Conservation (phyloP, 192 early-diverging fungal species). For the Bifiguratus adelaidae region DNA sequence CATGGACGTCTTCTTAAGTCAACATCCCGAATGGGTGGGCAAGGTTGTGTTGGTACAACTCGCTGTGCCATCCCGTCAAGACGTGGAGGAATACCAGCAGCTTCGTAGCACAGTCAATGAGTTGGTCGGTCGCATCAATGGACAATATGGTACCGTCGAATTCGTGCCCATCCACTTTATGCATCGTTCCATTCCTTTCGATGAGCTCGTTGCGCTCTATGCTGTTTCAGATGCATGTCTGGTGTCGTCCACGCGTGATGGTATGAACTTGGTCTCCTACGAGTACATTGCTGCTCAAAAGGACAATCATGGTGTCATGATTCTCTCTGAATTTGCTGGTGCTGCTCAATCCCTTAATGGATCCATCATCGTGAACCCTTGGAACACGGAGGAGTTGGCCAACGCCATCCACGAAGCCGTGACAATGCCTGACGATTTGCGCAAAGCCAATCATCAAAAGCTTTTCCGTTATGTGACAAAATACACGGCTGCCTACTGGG, state of each 20-base stretch:
- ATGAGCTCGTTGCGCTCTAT: conserved; percentile 94
- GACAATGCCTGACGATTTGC: conserved; percentile 75
- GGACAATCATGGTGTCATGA: conserved; percentile 89
- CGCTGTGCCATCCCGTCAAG: conserved; percentile 94
- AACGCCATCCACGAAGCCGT: conserved; percentile 86
- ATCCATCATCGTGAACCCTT: conserved; percentile 96
- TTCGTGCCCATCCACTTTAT: conserved; percentile 98
- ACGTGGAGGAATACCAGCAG: conserved; percentile 98
- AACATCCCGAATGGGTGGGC: conserved; percentile 86
- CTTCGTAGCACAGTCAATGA: conserved; percentile 91
- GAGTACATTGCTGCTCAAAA: conserved; percentile 95
- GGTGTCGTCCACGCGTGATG: conserved; percentile 96
- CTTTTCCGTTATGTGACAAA: conserved; percentile 92
- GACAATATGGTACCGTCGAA: conserved; percentile 89
- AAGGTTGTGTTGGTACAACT: conserved; percentile 95
- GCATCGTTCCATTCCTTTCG: conserved; percentile 92
- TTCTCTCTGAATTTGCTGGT: conserved; percentile 97
- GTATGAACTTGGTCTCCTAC: conserved; percentile 98
- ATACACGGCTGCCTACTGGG: conserved; percentile 98
- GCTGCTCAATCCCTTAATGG: conserved; percentile 97
- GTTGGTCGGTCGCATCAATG: conserved; percentile 97
- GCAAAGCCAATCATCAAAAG: conserved; percentile 80
- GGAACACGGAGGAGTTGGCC: conserved; percentile 96
- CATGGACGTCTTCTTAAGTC: conserved; percentile 79
- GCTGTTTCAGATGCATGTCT: conserved; percentile 93